Conservation (phyloP, 345 rosid species). For the Eutrema heterophyllum region DNA sequence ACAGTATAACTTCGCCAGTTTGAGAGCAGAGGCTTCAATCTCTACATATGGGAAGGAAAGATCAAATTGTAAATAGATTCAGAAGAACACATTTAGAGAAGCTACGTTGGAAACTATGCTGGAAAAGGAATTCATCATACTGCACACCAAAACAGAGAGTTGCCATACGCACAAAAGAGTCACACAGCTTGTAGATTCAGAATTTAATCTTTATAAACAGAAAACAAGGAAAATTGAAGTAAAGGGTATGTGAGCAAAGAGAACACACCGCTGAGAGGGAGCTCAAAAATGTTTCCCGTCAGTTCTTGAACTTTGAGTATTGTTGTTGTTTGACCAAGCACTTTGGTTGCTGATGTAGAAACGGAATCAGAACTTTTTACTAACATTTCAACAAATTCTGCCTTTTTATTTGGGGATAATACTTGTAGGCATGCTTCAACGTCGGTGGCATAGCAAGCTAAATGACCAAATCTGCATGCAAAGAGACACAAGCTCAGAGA, state of each 20-base stretch:
- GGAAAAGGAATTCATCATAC: neutral
- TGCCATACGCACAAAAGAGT: neutral
- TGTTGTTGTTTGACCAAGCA: slow-evolving; percentile 70
- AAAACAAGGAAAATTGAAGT: neutral
- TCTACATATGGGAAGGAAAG: slow-evolving; percentile 40
- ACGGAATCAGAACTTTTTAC: slow-evolving; percentile 34
- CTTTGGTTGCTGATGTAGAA: slow-evolving; percentile 47
- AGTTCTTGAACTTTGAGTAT: slow-evolving; percentile 64
- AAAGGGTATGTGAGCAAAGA: slow-evolving; percentile 7
- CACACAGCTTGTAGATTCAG: neutral
- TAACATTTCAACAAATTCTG: slow-evolving; percentile 53
- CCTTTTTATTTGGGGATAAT: slow-evolving; percentile 52
- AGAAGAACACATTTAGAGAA: slow-evolving; percentile 5
- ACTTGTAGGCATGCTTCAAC: slow-evolving; percentile 66
- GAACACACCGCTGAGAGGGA: slow-evolving; percentile 55
- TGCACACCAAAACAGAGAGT: slow-evolving; percentile 3
- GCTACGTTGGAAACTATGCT: neutral
- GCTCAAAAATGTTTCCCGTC: slow-evolving; percentile 46
- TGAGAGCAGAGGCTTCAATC: slow-evolving; percentile 50
- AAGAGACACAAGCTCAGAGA: slow-evolving; percentile 16
- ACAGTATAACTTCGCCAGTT: slow-evolving; percentile 69
- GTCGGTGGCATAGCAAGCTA: slow-evolving; percentile 84
- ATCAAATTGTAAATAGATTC: slow-evolving; percentile 3
- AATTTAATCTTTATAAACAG: neutral
- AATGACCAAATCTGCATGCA: slow-evolving; percentile 83